Evolutionary conservation across 768 basidiomycete genomes (phyloP), one percentile per base, ranked within the genome.

Genomic region (Cyathus striatus): DNA sequence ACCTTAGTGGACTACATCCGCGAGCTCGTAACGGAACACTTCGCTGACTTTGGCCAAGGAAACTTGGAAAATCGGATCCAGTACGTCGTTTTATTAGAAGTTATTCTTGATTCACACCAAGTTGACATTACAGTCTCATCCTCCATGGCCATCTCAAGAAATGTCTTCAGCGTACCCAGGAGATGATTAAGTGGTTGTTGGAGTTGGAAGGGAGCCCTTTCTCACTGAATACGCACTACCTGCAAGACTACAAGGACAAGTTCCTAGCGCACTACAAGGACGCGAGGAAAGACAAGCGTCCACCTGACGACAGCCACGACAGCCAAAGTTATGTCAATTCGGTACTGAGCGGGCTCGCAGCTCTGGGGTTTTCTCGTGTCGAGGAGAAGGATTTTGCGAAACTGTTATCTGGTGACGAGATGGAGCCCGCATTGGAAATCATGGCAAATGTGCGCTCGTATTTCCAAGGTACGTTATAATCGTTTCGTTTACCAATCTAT

Each of bases 391-490:
- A 81, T 41, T 48, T 86, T 0, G 49, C 69, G 0, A 78, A 69
- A 49, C 51, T 86, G 0, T 63, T 80, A 3, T 70, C 75, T 0
- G 44, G 65, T 0, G 80, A 84, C 45, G 61, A 61, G 2, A 72
- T 69, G 66, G 80, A 79, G 26, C 69, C 73, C 0, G 79, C 79
- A 0, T 49, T 87, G 14, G 50, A 59, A 3, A 83, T 87, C 51
- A 86, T 88, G 83, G 81, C 82, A 0, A 73, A 79, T 43, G 81
- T 86, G 1, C 68, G 82, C 4, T 84, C 80, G 0, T 86, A 87
- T 49, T 87, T 86, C 58, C 81, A 86, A 69, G 84, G 86, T 83
- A 51, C 16, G 49, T 24, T 14, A 22, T 13, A 34, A 9, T 36
- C 25, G 22, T 23, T 25, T 6, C 35, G 16, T 50, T 16, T 16